Base-by-base conservation (phyloP, 257 asterid genomes). In the Cordia subcordata region DNA sequence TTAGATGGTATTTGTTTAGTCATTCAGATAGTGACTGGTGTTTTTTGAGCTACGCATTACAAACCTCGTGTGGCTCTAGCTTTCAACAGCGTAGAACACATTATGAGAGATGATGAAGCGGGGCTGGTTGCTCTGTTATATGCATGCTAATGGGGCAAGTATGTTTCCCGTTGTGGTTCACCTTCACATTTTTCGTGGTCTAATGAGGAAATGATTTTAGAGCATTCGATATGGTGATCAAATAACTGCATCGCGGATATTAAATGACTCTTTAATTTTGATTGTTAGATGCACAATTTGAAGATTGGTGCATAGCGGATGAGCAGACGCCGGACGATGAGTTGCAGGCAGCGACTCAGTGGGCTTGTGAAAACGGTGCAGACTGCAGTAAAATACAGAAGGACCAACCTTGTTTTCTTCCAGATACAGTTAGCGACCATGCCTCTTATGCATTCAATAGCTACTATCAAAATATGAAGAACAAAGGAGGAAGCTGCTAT, bases 301-400 rank as follows among this genome's bases (percentile, higher is more conserved):
- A 78, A 63, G 87, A 84, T 10, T 86, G 82, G 77, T 89, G 99
- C 88, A 58, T 85, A 66, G 97, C 95, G 5, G 96, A 93, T 49
- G 94, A 76, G 79, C 99, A 93, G 68, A 68, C 82, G 0, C 77
- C 83, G 9, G 97, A 79, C 13, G 88, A 64, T 0, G 82, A 69
- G 65, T 58, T 88, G 72, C 49, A 59, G 75, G 63, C 39, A 5
- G 96, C 97, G 3, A 58, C 74, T 71, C 72, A 65, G 20, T 89
- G 97, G 99, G 97, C 96, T 2, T 93, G 97, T 27, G 56, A 56
- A 19, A 86, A 86, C 54, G 99, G 97, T 0, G 96, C 86, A 21
- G 78, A 86, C 55, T 93, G 99, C 72, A 53, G 75, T 8, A 62
- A 73, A 53, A 77, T 89, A 45, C 73, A 73, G 46, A 61, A 63